Evolutionary conservation across 306 rosid genomes (phyloP), one percentile per base, ranked within the genome.

Genomic region (Begonia peltatifolia): DNA sequence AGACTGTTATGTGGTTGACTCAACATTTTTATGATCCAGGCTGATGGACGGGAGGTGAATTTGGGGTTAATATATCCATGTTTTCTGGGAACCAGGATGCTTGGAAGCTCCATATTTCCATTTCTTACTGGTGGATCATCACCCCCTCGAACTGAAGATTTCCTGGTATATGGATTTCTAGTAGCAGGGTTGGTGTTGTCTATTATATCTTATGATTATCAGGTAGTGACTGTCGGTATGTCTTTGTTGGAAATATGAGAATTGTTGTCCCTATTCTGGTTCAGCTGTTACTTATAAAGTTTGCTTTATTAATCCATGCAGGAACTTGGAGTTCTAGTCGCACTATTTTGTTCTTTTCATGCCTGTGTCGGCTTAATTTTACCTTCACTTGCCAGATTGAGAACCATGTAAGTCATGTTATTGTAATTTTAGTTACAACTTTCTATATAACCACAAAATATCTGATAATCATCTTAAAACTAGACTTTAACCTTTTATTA

Each of bases 21-120:
- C 49, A 3, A 54, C 59, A 63, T 53, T 46, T 51, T 18, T 69
- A 5, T 78, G 68, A 51, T 54, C 58, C 71, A 90, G 95, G 99
- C 94, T 68, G 99, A 90, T 41, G 99, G 99, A 42, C 81, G 95
- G 64, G 95, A 83, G 75, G 88, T 83, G 77, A 79, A 79, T 65
- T 61, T 90, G 14, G 95, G 95, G 59, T 71, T 86, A 71, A 71
- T 86, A 63, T 90, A 76, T 75, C 81, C 92, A 48, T 86, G 86
- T 68, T 68, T 90, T 60, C 42, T 86, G 73, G 94, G 86, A 62
- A 75, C 95, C 23, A 80, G 86, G 78, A 90, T 90, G 92, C 71
- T 90, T 16, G 99, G 99, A 69, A 86, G 95, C 86, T 76, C 88
- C 20, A 12, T 65, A 51, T 86, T 83, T 70, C 94, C 95, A 2